phyloP scores from a whole-genome alignment of 1,139 yeast genomes.

The Suhomyces kunorum region DNA sequence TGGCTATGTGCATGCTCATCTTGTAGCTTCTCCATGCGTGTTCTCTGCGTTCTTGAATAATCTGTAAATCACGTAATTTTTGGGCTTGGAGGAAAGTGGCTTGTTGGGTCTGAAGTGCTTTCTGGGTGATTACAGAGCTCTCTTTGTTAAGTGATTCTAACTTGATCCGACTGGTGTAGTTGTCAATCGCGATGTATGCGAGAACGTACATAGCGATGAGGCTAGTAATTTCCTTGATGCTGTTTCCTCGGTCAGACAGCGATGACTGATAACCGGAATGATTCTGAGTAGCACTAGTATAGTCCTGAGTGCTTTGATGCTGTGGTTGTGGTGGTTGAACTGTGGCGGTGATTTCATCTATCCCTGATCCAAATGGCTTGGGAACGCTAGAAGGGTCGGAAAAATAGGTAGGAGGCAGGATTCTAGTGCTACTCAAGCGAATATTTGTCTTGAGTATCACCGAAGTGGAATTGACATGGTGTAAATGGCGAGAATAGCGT shows the following conservation, averaged over 20 bases:
- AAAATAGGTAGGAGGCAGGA: constrained; percentile 10
- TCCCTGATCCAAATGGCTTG: constrained; percentile 5
- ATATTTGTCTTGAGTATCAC: background rate
- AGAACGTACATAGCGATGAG: constrained; percentile 41
- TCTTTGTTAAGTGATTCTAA: constrained; percentile 45
- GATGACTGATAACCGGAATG: background rate
- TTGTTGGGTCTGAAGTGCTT: constrained; percentile 45
- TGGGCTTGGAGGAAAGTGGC: constrained; percentile 45
- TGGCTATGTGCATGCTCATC: constrained; percentile 64
- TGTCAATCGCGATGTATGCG: constrained; percentile 54
- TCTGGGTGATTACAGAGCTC: constrained; percentile 43
- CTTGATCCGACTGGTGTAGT: constrained; percentile 44
- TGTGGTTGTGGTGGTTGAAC: background rate
- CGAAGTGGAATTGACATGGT: background rate
- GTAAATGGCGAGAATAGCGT: background rate
- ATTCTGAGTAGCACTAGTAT: background rate
- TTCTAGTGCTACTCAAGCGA: constrained; percentile 1
- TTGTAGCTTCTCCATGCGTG: constrained; percentile 54
- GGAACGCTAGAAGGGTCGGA: constrained; percentile 11
- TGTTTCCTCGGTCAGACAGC: constrained; percentile 7
- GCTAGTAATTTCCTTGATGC: constrained; percentile 33
- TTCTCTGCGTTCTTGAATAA: constrained; percentile 48
- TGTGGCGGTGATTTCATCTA: background rate
- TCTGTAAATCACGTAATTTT: constrained; percentile 49
- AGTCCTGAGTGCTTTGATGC: background rate